Conservation (phyloP, 2,329 filamentous ascomycete species). For the Aureobasidium sp. region DNA sequence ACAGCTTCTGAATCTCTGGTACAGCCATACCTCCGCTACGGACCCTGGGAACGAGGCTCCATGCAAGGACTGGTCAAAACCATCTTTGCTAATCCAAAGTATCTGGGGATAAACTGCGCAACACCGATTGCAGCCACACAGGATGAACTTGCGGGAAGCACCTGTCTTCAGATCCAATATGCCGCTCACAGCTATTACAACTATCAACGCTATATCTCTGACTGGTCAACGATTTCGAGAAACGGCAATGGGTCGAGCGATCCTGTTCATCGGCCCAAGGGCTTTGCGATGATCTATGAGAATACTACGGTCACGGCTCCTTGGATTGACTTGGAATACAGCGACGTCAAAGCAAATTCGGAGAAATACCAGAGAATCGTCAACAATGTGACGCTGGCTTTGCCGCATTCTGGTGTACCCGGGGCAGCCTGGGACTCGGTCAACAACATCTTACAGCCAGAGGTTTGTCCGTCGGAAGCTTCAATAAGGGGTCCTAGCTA, state of each 20-base stretch:
- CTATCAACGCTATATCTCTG: conserved; percentile 52
- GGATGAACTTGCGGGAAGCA: conserved; percentile 36
- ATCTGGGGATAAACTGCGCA: conserved; percentile 51
- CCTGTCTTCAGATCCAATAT: conserved; percentile 63
- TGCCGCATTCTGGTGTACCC: conserved; percentile 67
- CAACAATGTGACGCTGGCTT: conserved; percentile 70
- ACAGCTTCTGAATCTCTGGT: conserved; percentile 71
- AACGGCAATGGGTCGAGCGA: conserved; percentile 40
- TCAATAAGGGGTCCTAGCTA: not conserved
- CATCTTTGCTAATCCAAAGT: conserved; percentile 57
- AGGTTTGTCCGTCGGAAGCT: conserved; percentile 29
- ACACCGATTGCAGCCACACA: conserved; percentile 47
- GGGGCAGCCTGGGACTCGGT: conserved; percentile 52
- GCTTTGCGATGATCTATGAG: conserved; percentile 59
- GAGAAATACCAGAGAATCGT: conserved; percentile 51
- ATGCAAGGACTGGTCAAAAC: conserved; percentile 53
- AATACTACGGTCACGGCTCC: conserved; percentile 64
- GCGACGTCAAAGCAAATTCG: conserved; percentile 50
- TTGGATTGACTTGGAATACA: conserved; percentile 55
- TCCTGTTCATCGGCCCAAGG: conserved; percentile 48
- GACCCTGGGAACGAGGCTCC: conserved; percentile 42
- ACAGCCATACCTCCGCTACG: conserved; percentile 61
- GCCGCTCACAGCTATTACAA: conserved; percentile 66
- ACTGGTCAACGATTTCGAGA: conserved; percentile 47
- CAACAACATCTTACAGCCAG: conserved; percentile 65